Evolutionary conservation across 2,329 filamentous ascomycete genomes (phyloP), one percentile per base, ranked within the genome.

Genomic region (Alternaria arborescens): DNA sequence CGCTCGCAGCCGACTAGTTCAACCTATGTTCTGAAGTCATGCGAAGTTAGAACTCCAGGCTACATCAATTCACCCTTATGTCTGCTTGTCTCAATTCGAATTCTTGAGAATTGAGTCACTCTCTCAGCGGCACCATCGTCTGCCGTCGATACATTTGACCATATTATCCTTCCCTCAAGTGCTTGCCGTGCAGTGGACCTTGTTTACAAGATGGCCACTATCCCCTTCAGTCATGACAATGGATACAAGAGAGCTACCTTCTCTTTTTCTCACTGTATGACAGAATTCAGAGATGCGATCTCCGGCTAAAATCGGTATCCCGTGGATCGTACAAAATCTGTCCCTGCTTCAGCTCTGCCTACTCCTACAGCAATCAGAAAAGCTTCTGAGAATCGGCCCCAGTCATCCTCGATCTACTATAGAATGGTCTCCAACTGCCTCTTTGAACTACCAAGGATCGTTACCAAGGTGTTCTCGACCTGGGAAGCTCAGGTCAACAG

Each of bases 291-390:
- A 22, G 32, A 34, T 24, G 3, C 46, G 12, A 34, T 32, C 0
- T 48, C 2, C 5, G 18, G 12, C 20, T 2, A 5, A 2, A 48
- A 34, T 3, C 18, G 8, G n/a, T 7, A 0, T 1, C 6, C 44
- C 2, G 4, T 24, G 1, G 8, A 1, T 34, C 18, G 12, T 7
- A 22, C 16, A 4, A 28, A 32, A 16, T 7, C 18, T 3, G 12
- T 34, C 14, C 28, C 14, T 20, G 30, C 1, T 0, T 26, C 4
- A 24, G 14, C 7, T 11, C 28, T 22, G 30, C 18, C 30, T 8
- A 1, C 28, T 24, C 14, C 1, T 6, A 0, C 0, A 16, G 3
- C 3, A 12, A 38, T 18, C 16, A n/a, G 20, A 1, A 16, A 20
- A 36, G 20, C 14, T 50, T 3, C 8, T 20, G n/a, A 22, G 2